These are phyloP conservation scores for Acidiella bohemica DNA, from an alignment of 495 filamentous ascomycete species.

Conservation along the genomic window DNA sequence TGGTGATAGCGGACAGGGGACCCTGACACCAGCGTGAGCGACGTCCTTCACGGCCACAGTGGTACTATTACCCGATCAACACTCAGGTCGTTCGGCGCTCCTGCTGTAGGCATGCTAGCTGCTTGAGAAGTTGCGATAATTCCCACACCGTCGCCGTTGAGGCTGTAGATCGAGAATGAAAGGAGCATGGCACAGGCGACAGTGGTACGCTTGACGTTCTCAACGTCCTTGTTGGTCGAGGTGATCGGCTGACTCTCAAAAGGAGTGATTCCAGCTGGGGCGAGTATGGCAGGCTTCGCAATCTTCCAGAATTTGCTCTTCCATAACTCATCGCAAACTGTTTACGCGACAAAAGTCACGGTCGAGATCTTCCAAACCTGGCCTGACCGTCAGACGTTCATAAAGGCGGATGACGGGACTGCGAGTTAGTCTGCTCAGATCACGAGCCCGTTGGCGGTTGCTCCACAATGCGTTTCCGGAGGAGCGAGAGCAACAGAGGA, in stretches of 20 bases:
- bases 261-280: slow-evolving; percentile 31
- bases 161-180: slow-evolving; percentile 41
- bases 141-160: slow-evolving; percentile 40
- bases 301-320: slow-evolving; percentile 48
- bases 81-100: slow-evolving; percentile 43
- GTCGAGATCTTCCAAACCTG: slow-evolving; percentile 3
- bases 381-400: no score
- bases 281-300: slow-evolving; percentile 48
- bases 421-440: no score
- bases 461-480: slow-evolving; percentile 46
- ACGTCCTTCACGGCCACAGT: slow-evolving; percentile 60
- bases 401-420: no score
- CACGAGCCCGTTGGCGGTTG: slow-evolving; percentile 47
- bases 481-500: slow-evolving; percentile 37
- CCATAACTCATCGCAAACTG: slow-evolving; percentile 45
- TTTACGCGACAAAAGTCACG: slow-evolving; percentile 30
- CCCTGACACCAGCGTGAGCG: no score
- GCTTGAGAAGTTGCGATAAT: slow-evolving; percentile 37
- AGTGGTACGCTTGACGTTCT: slow-evolving; percentile 23
- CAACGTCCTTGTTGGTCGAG: slow-evolving; percentile 23
- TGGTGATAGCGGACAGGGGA: no score
- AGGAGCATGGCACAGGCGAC: slow-evolving; percentile 42
- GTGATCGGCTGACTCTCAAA: neutral
- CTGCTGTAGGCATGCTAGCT: slow-evolving; percentile 50
- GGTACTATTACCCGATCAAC: slow-evolving; percentile 41